phyloP scores from a whole-genome alignment of 352 stramenopile genomes.

The Phytophthora crassamura region DNA sequence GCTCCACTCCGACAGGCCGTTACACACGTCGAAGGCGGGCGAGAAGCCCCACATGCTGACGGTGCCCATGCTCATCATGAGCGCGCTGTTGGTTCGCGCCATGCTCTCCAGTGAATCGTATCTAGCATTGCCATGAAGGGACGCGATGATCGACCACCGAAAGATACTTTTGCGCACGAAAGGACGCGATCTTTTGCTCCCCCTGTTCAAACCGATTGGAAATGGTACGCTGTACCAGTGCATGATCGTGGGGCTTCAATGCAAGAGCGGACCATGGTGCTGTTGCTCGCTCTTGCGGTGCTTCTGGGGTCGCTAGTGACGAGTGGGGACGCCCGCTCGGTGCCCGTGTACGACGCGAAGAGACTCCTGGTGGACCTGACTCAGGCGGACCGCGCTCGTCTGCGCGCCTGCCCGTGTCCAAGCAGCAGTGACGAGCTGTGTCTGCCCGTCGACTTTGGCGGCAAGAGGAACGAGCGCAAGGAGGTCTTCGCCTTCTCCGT shows the following conservation, averaged over 20 bases:
- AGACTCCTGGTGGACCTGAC: conserved; percentile 30
- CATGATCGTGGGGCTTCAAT: conserved; percentile 14
- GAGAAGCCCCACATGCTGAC: conserved; percentile 91
- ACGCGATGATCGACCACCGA: conserved; percentile 20
- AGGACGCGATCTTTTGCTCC: conserved; percentile 28
- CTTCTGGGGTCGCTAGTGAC: conserved; percentile 27
- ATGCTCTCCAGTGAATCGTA: conserved; percentile 27
- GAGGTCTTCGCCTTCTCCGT: conserved; percentile 87
- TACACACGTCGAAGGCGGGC: conserved; percentile 72
- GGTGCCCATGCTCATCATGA: conserved; percentile 83
- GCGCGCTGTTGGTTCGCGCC: conserved; percentile 56
- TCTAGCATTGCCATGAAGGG: conserved; percentile 16
- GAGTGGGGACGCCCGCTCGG: not conserved
- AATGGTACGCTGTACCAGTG: conserved; percentile 24
- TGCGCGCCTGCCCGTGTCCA: conserved; percentile 61
- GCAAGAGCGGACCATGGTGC: conserved; percentile 2
- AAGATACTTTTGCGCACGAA: conserved; percentile 29
- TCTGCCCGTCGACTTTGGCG: conserved; percentile 52
- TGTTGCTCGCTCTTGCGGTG: conserved; percentile 7
- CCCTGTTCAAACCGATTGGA: conserved; percentile 10
- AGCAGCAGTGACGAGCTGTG: conserved; percentile 43
- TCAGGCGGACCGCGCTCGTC: conserved; percentile 37
- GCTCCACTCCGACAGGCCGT: conserved; percentile 8
- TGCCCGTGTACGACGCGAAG: conserved; percentile 30
- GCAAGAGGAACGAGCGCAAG: conserved; percentile 31